These are phyloP conservation scores for Ophiognomonia clavigignenti-juglandacearum DNA, from an alignment of 2,329 filamentous ascomycete genomes.

Conservation along the genomic window DNA sequence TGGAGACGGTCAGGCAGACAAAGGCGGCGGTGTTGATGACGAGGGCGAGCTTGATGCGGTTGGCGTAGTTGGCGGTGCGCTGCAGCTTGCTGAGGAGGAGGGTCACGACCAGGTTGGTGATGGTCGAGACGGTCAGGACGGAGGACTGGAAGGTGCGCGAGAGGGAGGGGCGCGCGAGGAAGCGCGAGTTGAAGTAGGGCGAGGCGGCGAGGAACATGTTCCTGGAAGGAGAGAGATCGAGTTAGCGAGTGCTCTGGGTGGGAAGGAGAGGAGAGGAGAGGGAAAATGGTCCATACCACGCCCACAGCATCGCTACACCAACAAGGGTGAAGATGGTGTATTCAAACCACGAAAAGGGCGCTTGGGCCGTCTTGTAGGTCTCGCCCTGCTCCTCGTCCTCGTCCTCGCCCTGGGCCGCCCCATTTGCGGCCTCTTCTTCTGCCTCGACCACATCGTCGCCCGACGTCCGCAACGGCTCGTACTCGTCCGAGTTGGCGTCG, in stretches of 20 bases:
- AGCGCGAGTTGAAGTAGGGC: conserved; percentile 85
- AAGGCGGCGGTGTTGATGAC: conserved; percentile 75
- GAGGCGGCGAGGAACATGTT: conserved; percentile 98
- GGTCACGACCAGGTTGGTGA: conserved; percentile 75
- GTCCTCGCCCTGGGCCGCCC: too few relatives aligned
- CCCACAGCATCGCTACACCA: conserved; percentile 94
- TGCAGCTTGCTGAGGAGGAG: conserved; percentile 76
- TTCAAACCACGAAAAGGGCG: conserved; percentile 76
- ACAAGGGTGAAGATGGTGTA: conserved; percentile 82
- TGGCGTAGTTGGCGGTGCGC: conserved; percentile 77
- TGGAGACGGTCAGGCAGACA: conserved; percentile 73
- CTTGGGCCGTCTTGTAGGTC: conserved; percentile 26
- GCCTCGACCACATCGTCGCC: conserved; percentile 18
- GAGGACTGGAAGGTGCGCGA: conserved; percentile 81
- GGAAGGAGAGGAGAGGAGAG: conserved; percentile 1
- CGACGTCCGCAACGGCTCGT: conserved; percentile 23
- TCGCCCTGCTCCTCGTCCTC: conserved; percentile 25
- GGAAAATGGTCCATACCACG: conserved; percentile 60
- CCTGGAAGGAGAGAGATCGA: conserved; percentile 41
- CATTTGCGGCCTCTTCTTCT: conserved; percentile 17
- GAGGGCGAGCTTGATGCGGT: conserved; percentile 75
- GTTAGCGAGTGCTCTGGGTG: neutral
- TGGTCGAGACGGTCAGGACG: conserved; percentile 79
- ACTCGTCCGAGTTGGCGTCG: conserved; percentile 13
- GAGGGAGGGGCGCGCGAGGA: conserved; percentile 65